Conservation (phyloP, 768 basidiomycete species). For the Calocera cornea region DNA sequence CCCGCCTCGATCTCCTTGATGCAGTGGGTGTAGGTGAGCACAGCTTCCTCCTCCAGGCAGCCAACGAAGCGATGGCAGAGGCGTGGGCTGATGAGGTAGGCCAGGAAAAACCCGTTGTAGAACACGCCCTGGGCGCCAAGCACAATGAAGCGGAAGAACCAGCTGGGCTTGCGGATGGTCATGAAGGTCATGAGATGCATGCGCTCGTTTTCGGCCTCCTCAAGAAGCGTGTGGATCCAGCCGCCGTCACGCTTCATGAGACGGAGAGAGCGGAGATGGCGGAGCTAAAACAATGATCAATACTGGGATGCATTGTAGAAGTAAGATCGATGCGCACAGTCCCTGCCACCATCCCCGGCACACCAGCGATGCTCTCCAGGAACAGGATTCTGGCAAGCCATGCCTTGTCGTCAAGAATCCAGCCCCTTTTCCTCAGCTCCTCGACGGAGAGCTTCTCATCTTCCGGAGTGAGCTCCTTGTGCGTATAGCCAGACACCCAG, state of each 20-base stretch:
- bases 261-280: slow-evolving; percentile 79
- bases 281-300: slow-evolving; percentile 25
- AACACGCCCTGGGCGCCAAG: slow-evolving; percentile 87
- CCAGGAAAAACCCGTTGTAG: slow-evolving; percentile 62
- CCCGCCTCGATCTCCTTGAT: slow-evolving; percentile 75
- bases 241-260: slow-evolving; percentile 56
- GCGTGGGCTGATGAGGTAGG: slow-evolving; percentile 45
- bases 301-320: neutral
- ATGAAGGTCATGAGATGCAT: slow-evolving; percentile 98
- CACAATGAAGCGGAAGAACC: slow-evolving; percentile 67
- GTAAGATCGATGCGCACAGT: slow-evolving; percentile 24
- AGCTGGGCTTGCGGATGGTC: slow-evolving; percentile 69
- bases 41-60: slow-evolving; percentile 89
- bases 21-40: slow-evolving; percentile 75
- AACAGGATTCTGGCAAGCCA: slow-evolving; percentile 64
- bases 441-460: slow-evolving; percentile 47
- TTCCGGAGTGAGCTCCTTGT: slow-evolving; percentile 47
- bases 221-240: slow-evolving; percentile 86
- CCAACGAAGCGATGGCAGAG: slow-evolving; percentile 89
- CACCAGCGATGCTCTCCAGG: slow-evolving; percentile 84
- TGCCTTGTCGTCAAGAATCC: slow-evolving; percentile 54
- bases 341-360: slow-evolving; percentile 89
- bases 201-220: slow-evolving; percentile 94
- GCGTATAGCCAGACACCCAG: slow-evolving; percentile 71
- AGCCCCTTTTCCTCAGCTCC: slow-evolving; percentile 61